A percentile compares a stretch with the other conserved stretches of the same genome.
phyloP scores from a whole-genome alignment of 2,329 filamentous ascomycete genomes.

The Verticillium nubilum region DNA sequence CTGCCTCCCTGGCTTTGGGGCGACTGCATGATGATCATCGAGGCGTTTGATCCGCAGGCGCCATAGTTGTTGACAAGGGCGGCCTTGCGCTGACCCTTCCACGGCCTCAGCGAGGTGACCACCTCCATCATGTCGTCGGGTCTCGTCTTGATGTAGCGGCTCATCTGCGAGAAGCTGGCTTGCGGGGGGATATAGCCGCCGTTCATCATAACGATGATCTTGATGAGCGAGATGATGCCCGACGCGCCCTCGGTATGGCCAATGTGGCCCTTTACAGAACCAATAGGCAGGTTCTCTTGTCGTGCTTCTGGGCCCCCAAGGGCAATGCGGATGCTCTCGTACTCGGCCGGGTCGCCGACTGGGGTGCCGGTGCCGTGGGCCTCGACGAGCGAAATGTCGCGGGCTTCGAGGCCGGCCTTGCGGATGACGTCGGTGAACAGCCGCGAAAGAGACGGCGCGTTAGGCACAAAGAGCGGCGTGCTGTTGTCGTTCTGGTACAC shows the following conservation, averaged over 20 bases:
- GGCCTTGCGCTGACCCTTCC: constrained; percentile 19
- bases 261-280: constrained; percentile 32
- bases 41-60: constrained; percentile 20
- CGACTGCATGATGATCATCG: no score
- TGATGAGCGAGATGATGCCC: constrained; percentile 17
- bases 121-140: no score
- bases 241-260: constrained; percentile 20
- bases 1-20: no score
- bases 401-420: background rate
- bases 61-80: constrained; percentile 31
- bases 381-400: constrained; percentile 21
- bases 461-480: constrained; percentile 18
- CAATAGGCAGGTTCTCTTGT: background rate
- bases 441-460: constrained; percentile 10
- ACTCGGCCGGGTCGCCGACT: constrained; percentile 32
- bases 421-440: constrained; percentile 48
- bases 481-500: constrained; percentile 36
- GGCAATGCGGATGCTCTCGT: constrained; percentile 49
- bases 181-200: constrained; percentile 15
- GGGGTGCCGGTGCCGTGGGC: constrained; percentile 42
- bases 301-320: background rate
- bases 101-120: no score
- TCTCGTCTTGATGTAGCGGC: no score
- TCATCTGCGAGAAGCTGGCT: constrained; percentile 13
- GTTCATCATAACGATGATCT: constrained; percentile 19